phyloP scores from a whole-genome alignment of 208 protist species.

The Acanthamoeba culbertsoni region DNA sequence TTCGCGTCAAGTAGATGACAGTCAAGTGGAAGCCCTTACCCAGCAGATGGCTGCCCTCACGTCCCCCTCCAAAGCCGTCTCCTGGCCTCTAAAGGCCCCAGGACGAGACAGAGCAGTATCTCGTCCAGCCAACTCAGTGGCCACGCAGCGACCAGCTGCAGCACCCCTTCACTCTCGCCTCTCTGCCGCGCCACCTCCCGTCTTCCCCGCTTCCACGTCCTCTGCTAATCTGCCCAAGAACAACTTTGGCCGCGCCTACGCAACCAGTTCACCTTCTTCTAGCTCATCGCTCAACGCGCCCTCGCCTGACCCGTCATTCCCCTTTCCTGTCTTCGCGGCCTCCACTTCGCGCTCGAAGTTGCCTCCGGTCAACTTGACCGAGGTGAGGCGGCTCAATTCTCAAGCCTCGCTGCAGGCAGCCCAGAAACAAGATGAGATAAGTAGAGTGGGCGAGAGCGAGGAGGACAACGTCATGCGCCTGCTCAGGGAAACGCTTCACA shows the following conservation, averaged over 20 bases:
- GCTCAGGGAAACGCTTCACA: background rate
- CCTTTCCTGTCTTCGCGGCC: background rate
- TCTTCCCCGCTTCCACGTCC: background rate
- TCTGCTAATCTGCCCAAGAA: background rate
- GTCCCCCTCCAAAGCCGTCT: background rate
- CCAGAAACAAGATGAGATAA: background rate
- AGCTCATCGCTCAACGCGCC: background rate
- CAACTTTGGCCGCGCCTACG: background rate
- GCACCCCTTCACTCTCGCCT: background rate
- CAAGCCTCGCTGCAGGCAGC: background rate
- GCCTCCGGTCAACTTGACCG: background rate
- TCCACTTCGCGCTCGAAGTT: background rate
- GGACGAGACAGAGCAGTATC: no score
- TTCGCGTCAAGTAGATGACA: background rate
- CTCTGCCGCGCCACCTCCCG: no score
- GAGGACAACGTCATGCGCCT: background rate
- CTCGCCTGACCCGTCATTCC: background rate
- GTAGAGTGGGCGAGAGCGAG: background rate
- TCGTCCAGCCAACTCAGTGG: background rate
- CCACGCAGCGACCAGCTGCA: background rate
- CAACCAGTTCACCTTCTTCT: no score
- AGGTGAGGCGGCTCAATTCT: background rate
- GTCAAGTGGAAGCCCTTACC: background rate
- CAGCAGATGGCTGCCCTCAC: background rate
- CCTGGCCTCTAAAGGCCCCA: no score